Evolutionary conservation across 139 green algal genomes (phyloP), one percentile per base, ranked within the genome.

Genomic region (Volvox reticuliferus): DNA sequence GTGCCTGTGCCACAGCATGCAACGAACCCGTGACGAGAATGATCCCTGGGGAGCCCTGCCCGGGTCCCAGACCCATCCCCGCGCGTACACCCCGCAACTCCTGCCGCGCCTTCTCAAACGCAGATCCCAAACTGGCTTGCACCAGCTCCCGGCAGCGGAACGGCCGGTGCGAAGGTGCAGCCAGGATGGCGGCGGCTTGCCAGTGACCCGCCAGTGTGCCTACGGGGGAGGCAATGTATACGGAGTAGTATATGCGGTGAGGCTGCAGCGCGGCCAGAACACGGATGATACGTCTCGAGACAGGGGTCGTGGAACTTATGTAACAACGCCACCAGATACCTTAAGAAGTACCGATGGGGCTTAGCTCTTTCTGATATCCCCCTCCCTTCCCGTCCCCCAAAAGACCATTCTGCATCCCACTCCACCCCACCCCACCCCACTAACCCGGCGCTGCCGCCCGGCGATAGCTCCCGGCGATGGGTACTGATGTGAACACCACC

Each of bases 1-100:
- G 88, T 35, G 73, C 89, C 63, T 92, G n/a, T 28, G 94, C 96
- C 35, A 96, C 95, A 2, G 95, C 96, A 83, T 98, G 95, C 92
- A 97, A 82, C n/a, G 94, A 97, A 16, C 96, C 96, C 75, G 93
- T 94, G 17, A 98, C 92, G 14, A 95, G 75, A n/a, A 98, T 80
- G 24, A 98, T 93, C 1, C 89, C 93, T 2, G 37, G 26, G 1
- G 79, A 28, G 44, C 26, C 83, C 1, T 30, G 32, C 32, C 63
- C 63, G 78, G 63, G 79, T 12, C 55, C 77, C 55, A 33, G 33
- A 24, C 55, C 35, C 20, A 75, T 32, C 63, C 87, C 78, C 1
- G 87, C 93, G 14, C 81, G n/a, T 82, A 97, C 90, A 93, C 97
- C 94, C 2, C 81, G 32, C 86, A 98, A 91, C 93, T 98, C 96